Percentiles rank a stretch among this genome's conserved stretches.
Evolutionary conservation across 2,329 filamentous ascomycete species (phyloP).

Genomic region (Cylindrodendrum hubeiense): DNA sequence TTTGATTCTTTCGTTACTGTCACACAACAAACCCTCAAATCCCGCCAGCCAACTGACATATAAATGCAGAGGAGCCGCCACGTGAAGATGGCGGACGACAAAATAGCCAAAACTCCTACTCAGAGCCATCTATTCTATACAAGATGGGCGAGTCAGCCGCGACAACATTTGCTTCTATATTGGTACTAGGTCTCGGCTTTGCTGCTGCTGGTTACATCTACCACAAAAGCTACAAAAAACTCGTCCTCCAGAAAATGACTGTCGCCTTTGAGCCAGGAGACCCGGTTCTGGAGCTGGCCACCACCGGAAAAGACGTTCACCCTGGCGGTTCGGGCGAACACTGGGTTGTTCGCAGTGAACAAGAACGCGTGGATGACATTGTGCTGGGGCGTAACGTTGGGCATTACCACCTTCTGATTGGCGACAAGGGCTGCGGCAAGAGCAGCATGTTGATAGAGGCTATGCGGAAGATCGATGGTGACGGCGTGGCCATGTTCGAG

Average conservation of each 20-base stretch:
- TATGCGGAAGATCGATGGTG: conserved; percentile 92
- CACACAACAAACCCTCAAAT: background rate
- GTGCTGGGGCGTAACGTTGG: conserved; percentile 79
- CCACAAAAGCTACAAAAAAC: conserved; percentile 87
- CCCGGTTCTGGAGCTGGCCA: conserved; percentile 85
- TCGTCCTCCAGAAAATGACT: conserved; percentile 93
- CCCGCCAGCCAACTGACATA: conserved; percentile 23
- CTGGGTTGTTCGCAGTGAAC: conserved; percentile 89
- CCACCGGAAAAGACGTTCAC: conserved; percentile 69
- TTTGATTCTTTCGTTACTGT: background rate
- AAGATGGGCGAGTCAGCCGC: conserved; percentile 82
- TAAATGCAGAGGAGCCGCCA: conserved; percentile 22
- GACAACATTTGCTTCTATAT: conserved; percentile 81
- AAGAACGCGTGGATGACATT: conserved; percentile 84
- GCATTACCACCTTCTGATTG: conserved; percentile 91
- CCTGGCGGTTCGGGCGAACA: conserved; percentile 55
- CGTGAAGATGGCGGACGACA: conserved; percentile 11
- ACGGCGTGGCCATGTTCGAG: conserved; percentile 94
- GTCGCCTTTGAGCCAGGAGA: conserved; percentile 94
- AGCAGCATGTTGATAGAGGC: conserved; percentile 95
- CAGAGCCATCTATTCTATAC: conserved; percentile 55
- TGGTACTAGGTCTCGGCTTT: conserved; percentile 76
- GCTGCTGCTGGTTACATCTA: conserved; percentile 80
- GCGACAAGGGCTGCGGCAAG: conserved; percentile 97
- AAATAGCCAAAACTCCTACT: conserved; percentile 21